A percentile compares a stretch with the other conserved stretches of the same genome.
phyloP scores from a whole-genome alignment of 1,139 yeast species.

The Debaryomyces sp. region DNA sequence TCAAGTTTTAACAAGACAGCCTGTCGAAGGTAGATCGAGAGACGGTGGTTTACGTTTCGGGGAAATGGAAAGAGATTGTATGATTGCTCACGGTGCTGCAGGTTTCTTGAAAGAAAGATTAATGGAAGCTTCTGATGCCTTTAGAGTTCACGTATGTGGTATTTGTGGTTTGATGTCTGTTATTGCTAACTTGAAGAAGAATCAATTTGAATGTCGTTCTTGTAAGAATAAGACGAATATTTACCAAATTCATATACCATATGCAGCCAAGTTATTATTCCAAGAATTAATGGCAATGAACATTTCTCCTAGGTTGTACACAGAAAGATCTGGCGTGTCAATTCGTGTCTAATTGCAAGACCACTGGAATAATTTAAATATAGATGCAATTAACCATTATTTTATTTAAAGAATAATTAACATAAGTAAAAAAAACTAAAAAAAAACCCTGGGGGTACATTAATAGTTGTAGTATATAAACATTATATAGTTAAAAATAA shows the following conservation, averaged over 20 bases:
- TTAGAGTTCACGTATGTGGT: constrained; percentile 97
- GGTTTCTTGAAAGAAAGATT: constrained; percentile 95
- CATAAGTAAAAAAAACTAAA: constrained; percentile 1
- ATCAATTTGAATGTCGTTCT: constrained; percentile 97
- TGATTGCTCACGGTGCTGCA: constrained; percentile 99
- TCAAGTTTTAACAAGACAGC: constrained; percentile 97
- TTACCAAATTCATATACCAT: constrained; percentile 95
- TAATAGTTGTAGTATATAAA: constrained; percentile 11
- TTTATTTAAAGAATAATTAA: constrained; percentile 9
- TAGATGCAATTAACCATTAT: neutral
- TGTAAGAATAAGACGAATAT: constrained; percentile 98
- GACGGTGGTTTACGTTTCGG: constrained; percentile 99
- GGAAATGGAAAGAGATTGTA: constrained; percentile 99
- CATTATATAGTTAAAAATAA: constrained; percentile 3
- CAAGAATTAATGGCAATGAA: constrained; percentile 99
- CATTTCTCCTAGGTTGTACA: constrained; percentile 82
- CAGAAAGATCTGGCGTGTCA: constrained; percentile 56
- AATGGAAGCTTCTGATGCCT: constrained; percentile 99
- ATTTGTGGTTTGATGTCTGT: constrained; percentile 97
- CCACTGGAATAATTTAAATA: neutral
- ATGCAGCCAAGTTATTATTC: constrained; percentile 94
- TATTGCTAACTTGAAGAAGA: constrained; percentile 94
- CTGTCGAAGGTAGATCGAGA: constrained; percentile 99
- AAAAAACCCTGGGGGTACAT: constrained; percentile 9
- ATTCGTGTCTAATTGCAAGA: constrained; percentile 35